These are phyloP conservation scores for Wakefieldia striispora DNA, from an alignment of 768 basidiomycete species.

Conservation along the genomic window DNA sequence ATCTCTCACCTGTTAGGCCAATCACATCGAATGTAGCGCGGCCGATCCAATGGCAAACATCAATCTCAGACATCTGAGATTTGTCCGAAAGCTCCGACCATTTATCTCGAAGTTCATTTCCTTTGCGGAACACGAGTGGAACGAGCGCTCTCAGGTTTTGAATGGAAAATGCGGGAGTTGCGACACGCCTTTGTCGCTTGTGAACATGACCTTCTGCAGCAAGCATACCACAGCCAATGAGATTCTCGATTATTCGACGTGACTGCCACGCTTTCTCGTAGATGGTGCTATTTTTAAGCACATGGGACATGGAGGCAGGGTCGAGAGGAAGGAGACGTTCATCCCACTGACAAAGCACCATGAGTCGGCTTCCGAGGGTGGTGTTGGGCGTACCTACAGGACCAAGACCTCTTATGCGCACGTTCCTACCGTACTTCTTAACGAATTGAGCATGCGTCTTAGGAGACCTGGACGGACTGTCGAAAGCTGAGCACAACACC, in stretches of 20 bases:
- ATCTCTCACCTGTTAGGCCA: slow-evolving; percentile 69
- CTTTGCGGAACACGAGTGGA: slow-evolving; percentile 71
- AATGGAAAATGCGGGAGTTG: slow-evolving; percentile 75
- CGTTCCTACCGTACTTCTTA: slow-evolving; percentile 62
- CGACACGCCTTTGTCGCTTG: slow-evolving; percentile 76
- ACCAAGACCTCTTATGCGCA: slow-evolving; percentile 64
- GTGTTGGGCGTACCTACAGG: slow-evolving; percentile 48
- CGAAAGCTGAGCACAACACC: neutral
- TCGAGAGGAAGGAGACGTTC: slow-evolving; percentile 80
- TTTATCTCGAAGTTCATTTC: slow-evolving; percentile 54
- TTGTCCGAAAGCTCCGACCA: slow-evolving; percentile 52
- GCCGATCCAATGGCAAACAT: slow-evolving; percentile 79
- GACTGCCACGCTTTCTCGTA: slow-evolving; percentile 88
- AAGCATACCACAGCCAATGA: slow-evolving; percentile 84
- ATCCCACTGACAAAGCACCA: slow-evolving; percentile 54
- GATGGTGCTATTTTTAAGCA: slow-evolving; percentile 66
- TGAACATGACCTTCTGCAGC: slow-evolving; percentile 77
- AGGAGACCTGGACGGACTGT: slow-evolving; percentile 55
- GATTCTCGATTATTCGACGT: slow-evolving; percentile 64
- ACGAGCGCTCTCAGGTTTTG: slow-evolving; percentile 72
- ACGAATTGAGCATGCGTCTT: slow-evolving; percentile 52
- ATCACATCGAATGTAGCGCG: slow-evolving; percentile 90
- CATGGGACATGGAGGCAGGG: slow-evolving; percentile 68
- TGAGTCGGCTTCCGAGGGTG: slow-evolving; percentile 11
- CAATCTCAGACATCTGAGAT: slow-evolving; percentile 41